These are phyloP conservation scores for Ciborinia camelliae DNA, from an alignment of 2,329 filamentous ascomycete genomes.

Conservation along the genomic window DNA sequence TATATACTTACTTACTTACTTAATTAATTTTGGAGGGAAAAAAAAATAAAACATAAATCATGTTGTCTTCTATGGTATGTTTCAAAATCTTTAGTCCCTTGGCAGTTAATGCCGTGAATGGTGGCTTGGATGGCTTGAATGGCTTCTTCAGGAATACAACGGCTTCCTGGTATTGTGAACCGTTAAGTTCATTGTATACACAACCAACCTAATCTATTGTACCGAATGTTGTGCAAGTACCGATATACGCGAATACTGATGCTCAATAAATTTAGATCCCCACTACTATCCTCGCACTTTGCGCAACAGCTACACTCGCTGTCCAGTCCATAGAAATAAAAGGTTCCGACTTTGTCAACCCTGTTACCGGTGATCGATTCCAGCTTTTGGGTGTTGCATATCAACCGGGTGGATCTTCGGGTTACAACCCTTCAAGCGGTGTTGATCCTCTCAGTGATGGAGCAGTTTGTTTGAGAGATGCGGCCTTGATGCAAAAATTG, in stretches of 20 bases:
- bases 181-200: background rate
- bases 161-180: background rate
- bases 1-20: background rate
- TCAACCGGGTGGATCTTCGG: constrained; percentile 63
- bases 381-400: constrained; percentile 67
- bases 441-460: constrained; percentile 59
- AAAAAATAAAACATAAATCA: background rate
- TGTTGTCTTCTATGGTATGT: constrained; percentile 11
- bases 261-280: constrained; percentile 17
- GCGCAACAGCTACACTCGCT: constrained; percentile 47
- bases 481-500: constrained; percentile 61
- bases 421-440: constrained; percentile 52
- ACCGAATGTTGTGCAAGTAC: constrained; percentile 5
- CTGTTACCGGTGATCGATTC: constrained; percentile 56
- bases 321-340: constrained; percentile 55
- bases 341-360: constrained; percentile 59
- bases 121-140: background rate
- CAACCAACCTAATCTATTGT: background rate
- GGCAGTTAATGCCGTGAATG: background rate
- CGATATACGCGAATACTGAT: background rate
- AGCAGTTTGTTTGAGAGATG: constrained; percentile 59
- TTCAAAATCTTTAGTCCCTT: background rate
- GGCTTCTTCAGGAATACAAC: background rate
- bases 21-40: background rate
- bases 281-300: constrained; percentile 31